Conservation (phyloP, 495 filamentous ascomycete species). For the Diplogelasinospora grovesii region DNA sequence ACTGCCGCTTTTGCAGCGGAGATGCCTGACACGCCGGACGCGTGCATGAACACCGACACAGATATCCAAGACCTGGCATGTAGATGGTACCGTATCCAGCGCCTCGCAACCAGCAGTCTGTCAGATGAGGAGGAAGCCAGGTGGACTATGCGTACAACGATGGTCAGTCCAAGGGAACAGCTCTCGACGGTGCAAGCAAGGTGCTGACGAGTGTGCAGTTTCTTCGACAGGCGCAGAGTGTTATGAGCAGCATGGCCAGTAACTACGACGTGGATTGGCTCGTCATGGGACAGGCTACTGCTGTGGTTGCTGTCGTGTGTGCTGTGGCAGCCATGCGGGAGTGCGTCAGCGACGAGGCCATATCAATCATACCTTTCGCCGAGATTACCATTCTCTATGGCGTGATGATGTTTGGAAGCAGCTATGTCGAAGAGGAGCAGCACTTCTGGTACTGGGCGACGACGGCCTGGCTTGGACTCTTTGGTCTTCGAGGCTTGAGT, state of each 20-base stretch:
- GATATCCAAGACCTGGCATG: slow-evolving; percentile 59
- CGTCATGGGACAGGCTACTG: slow-evolving; percentile 24
- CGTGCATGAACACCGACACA: slow-evolving; percentile 39
- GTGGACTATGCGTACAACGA: slow-evolving; percentile 22
- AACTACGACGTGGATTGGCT: slow-evolving; percentile 68
- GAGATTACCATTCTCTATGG: slow-evolving; percentile 55
- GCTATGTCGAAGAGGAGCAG: slow-evolving; percentile 96
- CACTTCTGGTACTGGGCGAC: slow-evolving; percentile 96
- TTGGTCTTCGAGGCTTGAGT: slow-evolving; percentile 5
- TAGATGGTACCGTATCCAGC: slow-evolving; percentile 48
- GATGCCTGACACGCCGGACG: slow-evolving; percentile 38
- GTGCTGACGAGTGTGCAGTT: slow-evolving; percentile 42
- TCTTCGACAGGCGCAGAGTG: slow-evolving; percentile 57
- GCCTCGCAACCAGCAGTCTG: slow-evolving; percentile 9
- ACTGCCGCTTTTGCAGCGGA: slow-evolving; percentile 58
- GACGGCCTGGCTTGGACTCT: slow-evolving; percentile 61
- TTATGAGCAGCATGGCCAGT: slow-evolving; percentile 82
- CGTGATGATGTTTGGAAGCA: slow-evolving; percentile 93
- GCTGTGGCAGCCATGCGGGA: slow-evolving; percentile 13
- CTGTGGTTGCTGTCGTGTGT: slow-evolving; percentile 18
- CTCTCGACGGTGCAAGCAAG: too few relatives aligned
- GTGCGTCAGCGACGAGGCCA: slow-evolving; percentile 1
- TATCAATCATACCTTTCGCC: slow-evolving; percentile 20
- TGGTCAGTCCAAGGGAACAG: slow-evolving; percentile 12
- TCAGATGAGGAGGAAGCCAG: slow-evolving; percentile 12